Conservation (phyloP, 2,329 filamentous ascomycete species). For the Tetracladium maxilliforme region DNA sequence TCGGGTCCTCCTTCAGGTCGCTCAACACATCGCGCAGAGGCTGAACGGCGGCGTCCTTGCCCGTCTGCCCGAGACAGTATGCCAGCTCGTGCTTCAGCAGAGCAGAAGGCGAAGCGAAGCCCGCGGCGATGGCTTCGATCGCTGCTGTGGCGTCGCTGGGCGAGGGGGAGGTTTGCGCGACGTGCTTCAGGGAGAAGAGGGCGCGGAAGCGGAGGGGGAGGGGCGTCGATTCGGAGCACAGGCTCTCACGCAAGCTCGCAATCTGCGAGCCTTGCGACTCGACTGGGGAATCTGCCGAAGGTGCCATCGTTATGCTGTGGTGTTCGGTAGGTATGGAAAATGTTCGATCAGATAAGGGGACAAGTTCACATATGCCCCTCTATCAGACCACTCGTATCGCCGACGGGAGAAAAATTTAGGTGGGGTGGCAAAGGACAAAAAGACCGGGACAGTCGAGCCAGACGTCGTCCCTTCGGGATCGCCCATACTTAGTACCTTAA, state of each 20-base stretch:
- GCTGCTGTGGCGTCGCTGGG: conserved; percentile 43
- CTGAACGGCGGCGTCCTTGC: conserved; percentile 58
- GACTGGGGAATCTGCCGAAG: no score
- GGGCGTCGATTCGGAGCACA: conserved; percentile 67
- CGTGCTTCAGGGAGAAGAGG: conserved; percentile 92
- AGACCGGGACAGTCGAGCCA: no score
- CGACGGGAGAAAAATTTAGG: no score
- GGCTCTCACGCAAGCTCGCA: conserved; percentile 63
- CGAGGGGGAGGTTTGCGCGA: conserved; percentile 52
- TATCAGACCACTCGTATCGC: no score
- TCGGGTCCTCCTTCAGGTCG: conserved; percentile 71
- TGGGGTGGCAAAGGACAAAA: no score
- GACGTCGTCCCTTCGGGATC: no score
- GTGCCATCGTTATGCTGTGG: no score
- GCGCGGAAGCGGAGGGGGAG: conserved; percentile 87
- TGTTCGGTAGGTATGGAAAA: no score
- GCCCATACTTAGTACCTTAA: no score
- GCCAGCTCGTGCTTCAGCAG: conserved; percentile 93
- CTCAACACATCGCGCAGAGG: conserved; percentile 61
- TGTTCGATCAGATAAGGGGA: no score
- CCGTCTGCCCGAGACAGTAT: conserved; percentile 89
- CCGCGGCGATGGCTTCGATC: conserved; percentile 75
- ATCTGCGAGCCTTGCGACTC: no score
- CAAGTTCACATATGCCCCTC: no score
- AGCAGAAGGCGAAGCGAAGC: conserved; percentile 70